Percentiles rank a stretch among this genome's conserved stretches.
Evolutionary conservation across 768 basidiomycete genomes (phyloP).

Genomic region (Tylopilus vinaceipallidus): DNA sequence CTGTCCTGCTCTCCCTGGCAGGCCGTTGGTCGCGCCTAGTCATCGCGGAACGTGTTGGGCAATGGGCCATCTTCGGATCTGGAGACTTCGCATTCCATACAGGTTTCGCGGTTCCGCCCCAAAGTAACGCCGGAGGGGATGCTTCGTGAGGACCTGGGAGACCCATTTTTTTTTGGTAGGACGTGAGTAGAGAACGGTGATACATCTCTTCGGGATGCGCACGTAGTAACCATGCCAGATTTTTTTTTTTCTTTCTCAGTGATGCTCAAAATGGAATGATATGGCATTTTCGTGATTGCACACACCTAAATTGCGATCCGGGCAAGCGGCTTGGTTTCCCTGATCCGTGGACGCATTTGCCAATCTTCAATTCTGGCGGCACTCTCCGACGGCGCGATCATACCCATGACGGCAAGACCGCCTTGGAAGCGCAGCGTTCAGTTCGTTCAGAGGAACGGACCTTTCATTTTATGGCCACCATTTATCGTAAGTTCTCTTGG

Average conservation of each 20-base stretch:
- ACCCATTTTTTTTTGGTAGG: conserved; percentile 6
- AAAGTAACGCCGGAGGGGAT: neutral
- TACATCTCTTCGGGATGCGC: conserved; percentile 7
- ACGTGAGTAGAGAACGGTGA: neutral
- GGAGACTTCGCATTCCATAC: conserved; percentile 9
- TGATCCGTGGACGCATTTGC: conserved; percentile 24
- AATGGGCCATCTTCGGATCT: conserved; percentile 14
- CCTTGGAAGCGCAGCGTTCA: neutral
- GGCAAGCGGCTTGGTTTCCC: conserved; percentile 6
- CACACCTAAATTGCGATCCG: conserved; percentile 8
- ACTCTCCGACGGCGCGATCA: conserved; percentile 12
- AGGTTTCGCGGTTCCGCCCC: conserved; percentile 15
- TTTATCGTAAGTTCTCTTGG: conserved; percentile 14
- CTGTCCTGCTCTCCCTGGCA: neutral
- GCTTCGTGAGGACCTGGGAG: neutral
- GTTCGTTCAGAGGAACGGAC: conserved; percentile 8
- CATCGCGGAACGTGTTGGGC: conserved; percentile 2
- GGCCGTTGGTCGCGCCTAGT: neutral
- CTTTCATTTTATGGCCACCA: conserved; percentile 1
- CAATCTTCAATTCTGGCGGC: conserved; percentile 13
- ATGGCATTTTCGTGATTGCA: conserved; percentile 7
- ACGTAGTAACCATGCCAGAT: conserved; percentile 3
- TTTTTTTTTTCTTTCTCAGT: neutral
- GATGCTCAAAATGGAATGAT: conserved; percentile 8
- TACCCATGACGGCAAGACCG: conserved; percentile 5